These are phyloP conservation scores for Coniochaeta ligniaria DNA, from an alignment of 2,329 filamentous ascomycete genomes.

Conservation along the genomic window DNA sequence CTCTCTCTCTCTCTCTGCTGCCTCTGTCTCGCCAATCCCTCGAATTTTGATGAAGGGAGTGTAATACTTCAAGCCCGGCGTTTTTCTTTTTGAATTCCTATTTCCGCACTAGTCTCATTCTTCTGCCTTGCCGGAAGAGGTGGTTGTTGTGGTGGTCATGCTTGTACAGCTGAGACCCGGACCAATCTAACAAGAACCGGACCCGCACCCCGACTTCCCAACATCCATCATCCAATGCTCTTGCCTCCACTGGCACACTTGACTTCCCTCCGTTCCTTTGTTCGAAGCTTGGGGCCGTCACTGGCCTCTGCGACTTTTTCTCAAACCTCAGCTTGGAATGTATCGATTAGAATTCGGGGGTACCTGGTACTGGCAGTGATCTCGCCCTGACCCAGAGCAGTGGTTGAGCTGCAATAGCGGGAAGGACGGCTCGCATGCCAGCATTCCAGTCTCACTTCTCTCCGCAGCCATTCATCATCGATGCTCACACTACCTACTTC, in stretches of 20 bases:
- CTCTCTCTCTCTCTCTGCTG: too few species aligned
- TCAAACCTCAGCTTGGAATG: not conserved
- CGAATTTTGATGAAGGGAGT: not conserved
- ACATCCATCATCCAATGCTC: not conserved
- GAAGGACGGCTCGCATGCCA: not conserved
- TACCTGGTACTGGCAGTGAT: not conserved
- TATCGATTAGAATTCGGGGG: not conserved
- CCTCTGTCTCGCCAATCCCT: not conserved
- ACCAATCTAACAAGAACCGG: not conserved
- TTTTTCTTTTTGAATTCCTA: not conserved
- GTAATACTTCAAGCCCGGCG: not conserved
- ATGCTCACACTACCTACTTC: not conserved
- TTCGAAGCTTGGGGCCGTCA: not conserved
- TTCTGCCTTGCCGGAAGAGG: not conserved
- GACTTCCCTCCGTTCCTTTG: not conserved
- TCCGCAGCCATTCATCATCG: not conserved
- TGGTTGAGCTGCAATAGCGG: not conserved
- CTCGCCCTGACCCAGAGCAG: not conserved
- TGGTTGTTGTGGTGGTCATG: not conserved
- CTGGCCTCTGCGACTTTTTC: not conserved
- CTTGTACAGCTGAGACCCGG: not conserved
- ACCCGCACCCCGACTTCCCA: not conserved
- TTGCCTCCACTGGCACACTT: not conserved
- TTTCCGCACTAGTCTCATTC: not conserved
- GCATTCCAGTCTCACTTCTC: constrained; percentile 1